Evolutionary conservation across 345 rosid species (phyloP).

Genomic region (Orychophragmus violaceus): DNA sequence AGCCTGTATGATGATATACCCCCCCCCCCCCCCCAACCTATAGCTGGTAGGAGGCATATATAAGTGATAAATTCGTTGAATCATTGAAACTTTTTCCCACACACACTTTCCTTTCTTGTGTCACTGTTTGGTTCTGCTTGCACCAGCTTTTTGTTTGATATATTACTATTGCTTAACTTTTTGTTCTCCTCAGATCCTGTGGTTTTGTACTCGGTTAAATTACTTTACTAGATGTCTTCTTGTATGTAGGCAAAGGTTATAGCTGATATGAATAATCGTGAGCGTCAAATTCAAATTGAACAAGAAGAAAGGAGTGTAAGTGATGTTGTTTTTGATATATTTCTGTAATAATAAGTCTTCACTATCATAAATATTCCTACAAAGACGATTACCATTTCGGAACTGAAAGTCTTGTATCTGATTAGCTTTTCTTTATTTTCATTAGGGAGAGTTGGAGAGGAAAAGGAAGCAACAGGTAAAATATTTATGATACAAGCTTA

Average conservation of each 20-base stretch:
- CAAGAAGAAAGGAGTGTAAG: neutral
- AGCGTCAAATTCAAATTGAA: neutral
- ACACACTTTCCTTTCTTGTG: no score
- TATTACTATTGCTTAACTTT: neutral
- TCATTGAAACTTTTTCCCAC: no score
- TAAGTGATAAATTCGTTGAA: no score
- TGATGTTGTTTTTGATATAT: neutral
- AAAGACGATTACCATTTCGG: neutral
- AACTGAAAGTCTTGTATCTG: no score
- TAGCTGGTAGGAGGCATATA: no score
- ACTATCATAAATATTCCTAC: neutral
- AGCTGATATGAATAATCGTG: neutral
- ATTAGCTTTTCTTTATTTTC: neutral
- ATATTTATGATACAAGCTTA: no score
- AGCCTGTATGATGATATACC: no score
- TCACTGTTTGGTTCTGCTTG: neutral
- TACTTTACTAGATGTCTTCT: neutral
- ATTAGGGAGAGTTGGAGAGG: slow-evolving; percentile 61
- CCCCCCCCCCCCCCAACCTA: no score
- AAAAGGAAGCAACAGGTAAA: slow-evolving; percentile 72
- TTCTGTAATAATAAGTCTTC: neutral
- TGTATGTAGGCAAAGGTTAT: neutral
- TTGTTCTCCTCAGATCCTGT: neutral
- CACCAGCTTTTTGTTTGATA: neutral
- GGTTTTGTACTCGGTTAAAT: neutral